Conservation (phyloP, 805 yeast species). For the Phaffomyces opuntiae region DNA sequence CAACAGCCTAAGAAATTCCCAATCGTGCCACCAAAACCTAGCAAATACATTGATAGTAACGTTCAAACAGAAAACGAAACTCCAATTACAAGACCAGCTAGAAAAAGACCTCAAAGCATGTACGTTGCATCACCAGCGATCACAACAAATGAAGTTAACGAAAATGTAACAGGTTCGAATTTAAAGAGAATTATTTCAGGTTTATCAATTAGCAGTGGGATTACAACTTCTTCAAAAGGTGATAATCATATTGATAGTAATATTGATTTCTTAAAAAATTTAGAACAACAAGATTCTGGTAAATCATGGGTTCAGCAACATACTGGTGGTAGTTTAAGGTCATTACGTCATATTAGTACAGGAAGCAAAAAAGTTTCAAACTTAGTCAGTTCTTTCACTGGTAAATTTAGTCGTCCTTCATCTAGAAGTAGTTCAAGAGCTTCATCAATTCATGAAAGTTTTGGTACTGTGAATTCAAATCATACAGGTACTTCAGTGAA, state of each 20-base stretch:
- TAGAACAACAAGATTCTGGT: slow-evolving; percentile 31
- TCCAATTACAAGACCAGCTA: slow-evolving; percentile 2
- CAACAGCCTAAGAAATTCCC: background rate
- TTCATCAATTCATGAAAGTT: slow-evolving; percentile 22
- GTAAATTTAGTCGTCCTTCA: slow-evolving; percentile 21
- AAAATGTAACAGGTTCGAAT: slow-evolving; percentile 7
- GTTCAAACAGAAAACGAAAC: slow-evolving; percentile 18
- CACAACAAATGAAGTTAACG: slow-evolving; percentile 6
- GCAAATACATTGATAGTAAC: slow-evolving; percentile 22
- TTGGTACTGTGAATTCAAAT: slow-evolving; percentile 10
- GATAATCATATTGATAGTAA: slow-evolving; percentile 26
- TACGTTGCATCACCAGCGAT: slow-evolving; percentile 18
- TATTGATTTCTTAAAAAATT: slow-evolving; percentile 30
- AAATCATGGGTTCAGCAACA: slow-evolving; percentile 25
- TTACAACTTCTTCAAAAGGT: slow-evolving; percentile 18
- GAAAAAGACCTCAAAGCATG: slow-evolving; percentile 30
- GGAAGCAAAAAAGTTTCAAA: slow-evolving; percentile 19
- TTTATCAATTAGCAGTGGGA: slow-evolving; percentile 8
- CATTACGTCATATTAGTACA: slow-evolving; percentile 23
- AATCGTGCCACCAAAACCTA: slow-evolving; percentile 5
- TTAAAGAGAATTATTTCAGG: slow-evolving; percentile 25
- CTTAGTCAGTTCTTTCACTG: slow-evolving; percentile 22
- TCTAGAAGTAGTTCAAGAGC: slow-evolving; percentile 23
- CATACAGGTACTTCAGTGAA: slow-evolving; percentile 11
- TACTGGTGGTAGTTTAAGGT: slow-evolving; percentile 27